Evolutionary conservation across 108 stramenopile species (phyloP).

Genomic region (Discostella pseudostelligera): DNA sequence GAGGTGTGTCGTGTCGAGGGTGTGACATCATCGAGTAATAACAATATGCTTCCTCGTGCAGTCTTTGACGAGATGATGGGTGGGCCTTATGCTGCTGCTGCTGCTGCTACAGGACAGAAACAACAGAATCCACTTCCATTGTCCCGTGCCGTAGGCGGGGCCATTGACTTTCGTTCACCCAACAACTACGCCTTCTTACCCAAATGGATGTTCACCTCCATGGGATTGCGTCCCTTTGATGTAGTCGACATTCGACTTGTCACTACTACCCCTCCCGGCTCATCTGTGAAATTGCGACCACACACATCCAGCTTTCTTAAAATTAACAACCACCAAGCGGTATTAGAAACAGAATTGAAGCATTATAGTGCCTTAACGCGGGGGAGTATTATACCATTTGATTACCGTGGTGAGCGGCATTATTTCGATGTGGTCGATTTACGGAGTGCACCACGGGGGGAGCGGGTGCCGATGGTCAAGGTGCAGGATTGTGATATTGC

Average conservation of each 20-base stretch:
- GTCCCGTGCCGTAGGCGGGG: constrained; percentile 69
- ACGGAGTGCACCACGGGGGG: constrained; percentile 81
- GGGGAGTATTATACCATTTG: constrained; percentile 83
- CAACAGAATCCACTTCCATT: constrained; percentile 38
- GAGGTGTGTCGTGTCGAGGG: constrained; percentile 72
- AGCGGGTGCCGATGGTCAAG: constrained; percentile 69
- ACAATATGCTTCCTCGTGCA: too few relatives aligned
- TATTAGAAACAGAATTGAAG: constrained; percentile 87
- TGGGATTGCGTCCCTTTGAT: constrained; percentile 78
- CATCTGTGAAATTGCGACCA: constrained; percentile 77
- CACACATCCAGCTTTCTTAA: constrained; percentile 64
- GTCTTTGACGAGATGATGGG: too few relatives aligned
- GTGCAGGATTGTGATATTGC: constrained; percentile 90
- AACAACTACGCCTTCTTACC: constrained; percentile 85
- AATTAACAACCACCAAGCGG: constrained; percentile 85
- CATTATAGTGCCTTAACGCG: constrained; percentile 80
- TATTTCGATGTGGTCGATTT: constrained; percentile 90
- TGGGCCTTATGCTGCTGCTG: constrained; percentile 26
- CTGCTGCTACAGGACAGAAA: constrained; percentile 51
- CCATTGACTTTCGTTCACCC: constrained; percentile 93
- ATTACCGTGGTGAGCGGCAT: constrained; percentile 77
- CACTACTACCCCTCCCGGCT: constrained; percentile 62
- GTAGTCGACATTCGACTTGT: constrained; percentile 73
- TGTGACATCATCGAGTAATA: too few relatives aligned
- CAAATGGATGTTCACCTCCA: constrained; percentile 85